Percentiles rank a stretch among this genome's conserved stretches.
Conservation (phyloP, 129 eudicot species). For the Solidago caesia region DNA sequence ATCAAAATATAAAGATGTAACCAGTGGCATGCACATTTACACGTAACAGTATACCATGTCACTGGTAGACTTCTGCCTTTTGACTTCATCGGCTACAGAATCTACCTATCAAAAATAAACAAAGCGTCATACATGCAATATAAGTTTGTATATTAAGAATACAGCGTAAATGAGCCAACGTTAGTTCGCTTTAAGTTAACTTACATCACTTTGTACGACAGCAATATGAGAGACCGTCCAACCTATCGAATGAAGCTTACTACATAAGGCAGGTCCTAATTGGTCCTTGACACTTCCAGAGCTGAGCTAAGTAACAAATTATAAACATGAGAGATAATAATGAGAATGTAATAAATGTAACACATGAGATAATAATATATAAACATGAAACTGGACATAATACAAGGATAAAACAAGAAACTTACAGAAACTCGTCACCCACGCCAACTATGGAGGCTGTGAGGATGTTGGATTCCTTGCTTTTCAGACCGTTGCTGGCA, state of each 20-base stretch:
- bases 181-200: constrained; percentile 8
- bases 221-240: constrained; percentile 64
- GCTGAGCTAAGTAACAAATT: constrained; percentile 10
- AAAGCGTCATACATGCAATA: neutral
- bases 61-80: constrained; percentile 34
- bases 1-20: neutral
- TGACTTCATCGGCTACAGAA: constrained; percentile 88
- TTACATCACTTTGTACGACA: constrained; percentile 69
- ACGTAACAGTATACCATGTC: neutral
- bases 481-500: constrained; percentile 49
- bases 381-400: neutral
- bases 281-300: constrained; percentile 58
- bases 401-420: constrained; percentile 6
- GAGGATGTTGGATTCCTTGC: constrained; percentile 30
- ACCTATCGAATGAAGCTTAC: constrained; percentile 70
- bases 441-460: constrained; percentile 75
- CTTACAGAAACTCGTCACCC: constrained; percentile 87
- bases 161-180: neutral
- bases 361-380: neutral
- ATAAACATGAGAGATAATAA: neutral
- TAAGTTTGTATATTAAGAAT: neutral
- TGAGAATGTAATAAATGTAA: neutral
- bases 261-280: constrained; percentile 63
- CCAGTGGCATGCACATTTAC: neutral
- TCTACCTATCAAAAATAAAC: constrained; percentile 50